Base-by-base conservation (phyloP, 495 filamentous ascomycete species). In the Hypoxylon intermedium region DNA sequence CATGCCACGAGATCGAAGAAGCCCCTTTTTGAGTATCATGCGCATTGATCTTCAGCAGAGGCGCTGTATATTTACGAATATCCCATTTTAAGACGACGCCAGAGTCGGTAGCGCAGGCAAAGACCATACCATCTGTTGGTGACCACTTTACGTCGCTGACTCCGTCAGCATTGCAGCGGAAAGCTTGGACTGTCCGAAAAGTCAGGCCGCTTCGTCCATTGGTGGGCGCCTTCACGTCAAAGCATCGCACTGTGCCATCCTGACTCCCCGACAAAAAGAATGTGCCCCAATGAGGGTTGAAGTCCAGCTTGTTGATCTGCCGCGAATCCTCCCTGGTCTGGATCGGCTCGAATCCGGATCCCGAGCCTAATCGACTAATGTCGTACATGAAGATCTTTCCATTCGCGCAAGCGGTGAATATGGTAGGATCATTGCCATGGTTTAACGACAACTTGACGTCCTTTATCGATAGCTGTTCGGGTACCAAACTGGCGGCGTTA, bases 81-180 rank as follows among this genome's bases (percentile, higher is more conserved):
- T 85, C 80, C 80, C 81, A 85, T 62, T 83, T 82, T 49, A 79
- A 64, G 6, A 96, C 82, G 28, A 82, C 81, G 28, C 92, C 92
- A 64, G 88, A 88, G 73, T 98, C 94, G 42, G 94, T 95, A 20
- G 88, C 89, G 67, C 90, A 92, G 7, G 92, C 94, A 78, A 97
- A 97, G 67, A 90, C 79, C 53, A 91, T 80, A 13, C 86, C 92
- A 60, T 96, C 90, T 28, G 80, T 89, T 15, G 91, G 90, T 41
- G 89, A 93, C 92, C 92, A 97, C 74, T 88, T 85, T 44, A 96
- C 83, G 72, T 97, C 91, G 31, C 91, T 84, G 56, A 97, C 85
- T 13, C 87, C 88, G 62, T 96, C 92, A n/a, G 79, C 78, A 60
- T 84, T 78, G 69, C 79, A 80, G 49, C 77, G 77, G 65, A 78